Conservation (phyloP, 2,329 filamentous ascomycete species). For the Parafenestella ontariensis region DNA sequence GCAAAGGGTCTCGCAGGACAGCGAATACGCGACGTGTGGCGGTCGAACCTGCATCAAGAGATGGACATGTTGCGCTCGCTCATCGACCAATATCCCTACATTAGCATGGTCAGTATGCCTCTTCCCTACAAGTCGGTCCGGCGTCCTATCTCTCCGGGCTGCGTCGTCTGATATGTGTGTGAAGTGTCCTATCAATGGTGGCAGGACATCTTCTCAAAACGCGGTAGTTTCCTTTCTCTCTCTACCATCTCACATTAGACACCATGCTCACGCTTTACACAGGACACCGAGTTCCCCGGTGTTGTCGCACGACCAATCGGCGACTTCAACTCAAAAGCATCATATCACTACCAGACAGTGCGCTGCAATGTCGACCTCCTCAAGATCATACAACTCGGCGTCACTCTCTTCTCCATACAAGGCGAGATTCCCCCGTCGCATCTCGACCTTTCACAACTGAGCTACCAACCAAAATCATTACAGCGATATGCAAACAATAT, state of each 20-base stretch:
- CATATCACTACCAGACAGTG: conserved; percentile 98
- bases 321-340: conserved; percentile 90
- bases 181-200: conserved; percentile 16
- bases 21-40: conserved; percentile 96
- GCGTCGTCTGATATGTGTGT: conserved; percentile 18
- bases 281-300: conserved; percentile 99
- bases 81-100: conserved; percentile 90
- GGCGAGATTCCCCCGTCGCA: conserved; percentile 83
- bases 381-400: conserved; percentile 95
- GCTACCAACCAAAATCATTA: conserved; percentile 52
- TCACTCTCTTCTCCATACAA: conserved; percentile 90
- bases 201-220: conserved; percentile 1
- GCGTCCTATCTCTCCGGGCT: conserved; percentile 1
- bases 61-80: conserved; percentile 83
- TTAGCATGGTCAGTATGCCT: conserved; percentile 82
- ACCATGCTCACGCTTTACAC: conserved; percentile 20
- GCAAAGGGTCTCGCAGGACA: conserved; percentile 66
- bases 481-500: conserved; percentile 61
- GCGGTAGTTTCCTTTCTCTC: conserved; percentile 16
- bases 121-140: conserved; percentile 7
- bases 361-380: conserved; percentile 97
- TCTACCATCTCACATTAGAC: not conserved
- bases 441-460: conserved; percentile 58
- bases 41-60: conserved; percentile 87
- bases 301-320: conserved; percentile 96